Percentiles rank a stretch among this genome's conserved stretches.
Conservation (phyloP, 2,329 filamentous ascomycete genomes). For the Ophioceras dolichostomum region DNA sequence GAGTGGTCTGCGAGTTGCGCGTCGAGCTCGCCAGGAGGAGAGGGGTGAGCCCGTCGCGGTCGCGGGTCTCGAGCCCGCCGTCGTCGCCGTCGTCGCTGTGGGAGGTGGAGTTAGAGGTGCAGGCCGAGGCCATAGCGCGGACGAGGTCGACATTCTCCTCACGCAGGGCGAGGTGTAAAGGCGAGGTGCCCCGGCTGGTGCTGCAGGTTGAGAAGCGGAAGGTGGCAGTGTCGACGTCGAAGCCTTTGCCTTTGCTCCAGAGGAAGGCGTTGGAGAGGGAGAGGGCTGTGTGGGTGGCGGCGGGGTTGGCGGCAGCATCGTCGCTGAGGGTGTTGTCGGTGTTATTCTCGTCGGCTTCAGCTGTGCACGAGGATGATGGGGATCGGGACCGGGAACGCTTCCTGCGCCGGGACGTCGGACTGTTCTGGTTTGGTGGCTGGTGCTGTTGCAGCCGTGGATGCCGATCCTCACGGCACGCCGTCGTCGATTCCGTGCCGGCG, state of each 20-base stretch:
- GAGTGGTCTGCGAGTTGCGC: neutral
- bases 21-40: conserved; percentile 1
- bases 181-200: neutral
- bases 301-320: too few relatives aligned
- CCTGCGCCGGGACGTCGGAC: too few relatives aligned
- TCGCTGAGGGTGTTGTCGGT: too few relatives aligned
- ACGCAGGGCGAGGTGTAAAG: conserved; percentile 1
- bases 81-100: neutral
- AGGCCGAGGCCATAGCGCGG: neutral
- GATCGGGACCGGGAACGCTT: too few relatives aligned
- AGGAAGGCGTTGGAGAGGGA: conserved; percentile 1
- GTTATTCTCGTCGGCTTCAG: too few relatives aligned
- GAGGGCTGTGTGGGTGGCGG: too few relatives aligned
- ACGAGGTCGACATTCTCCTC: conserved; percentile 2
- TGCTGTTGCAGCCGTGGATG: too few relatives aligned
- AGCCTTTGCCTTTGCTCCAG: conserved; percentile 1
- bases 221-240: neutral
- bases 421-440: too few relatives aligned
- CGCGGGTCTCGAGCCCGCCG: conserved; percentile 3
- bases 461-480: too few relatives aligned
- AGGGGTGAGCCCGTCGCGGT: neutral
- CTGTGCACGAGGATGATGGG: too few relatives aligned
- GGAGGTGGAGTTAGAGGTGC: too few relatives aligned
- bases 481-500: too few relatives aligned
- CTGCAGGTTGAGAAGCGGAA: conserved; percentile 1